Base-by-base conservation (phyloP, 2,329 filamentous ascomycete species). In the Chaetomium strumarium region DNA sequence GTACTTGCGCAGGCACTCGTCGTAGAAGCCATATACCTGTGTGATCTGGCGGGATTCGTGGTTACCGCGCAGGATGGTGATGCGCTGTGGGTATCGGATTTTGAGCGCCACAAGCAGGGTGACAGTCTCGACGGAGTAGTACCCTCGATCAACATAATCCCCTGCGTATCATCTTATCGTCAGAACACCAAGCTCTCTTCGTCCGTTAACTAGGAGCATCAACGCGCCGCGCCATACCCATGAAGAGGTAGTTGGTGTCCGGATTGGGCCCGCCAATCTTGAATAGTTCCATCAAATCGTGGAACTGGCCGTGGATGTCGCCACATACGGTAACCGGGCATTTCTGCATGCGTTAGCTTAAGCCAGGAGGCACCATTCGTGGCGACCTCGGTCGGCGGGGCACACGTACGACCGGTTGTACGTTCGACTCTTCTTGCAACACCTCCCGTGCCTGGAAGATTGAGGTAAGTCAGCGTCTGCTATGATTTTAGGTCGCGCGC, bases 1-100 rank as follows among this genome's bases (percentile, higher is more conserved):
- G 70, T 99, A 99, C 76, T 99, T 99, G 69, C 91, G 88, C 64
- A 97, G 83, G 70, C 93, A 99, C 72, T 99, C 93, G 70, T 97
- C 93, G 76, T 99, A 99, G 76, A 99, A 99, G 58, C 93, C 93
- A 70, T 99, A 99, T 55, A 99, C 93, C 72, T 97, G 92, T 42
- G 93, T 99, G 71, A 99, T 99, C 74, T 99, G 93, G 64, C 93
- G 86, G 59, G 91, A 96, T 75, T 99, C 93, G 80, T 99, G 93
- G 75, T 99, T 99, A 67, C 93, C 93, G 68, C 93, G 91, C 62
- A 99, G 87, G 69, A 99, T 95, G 64, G 93, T 97, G 74, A 99
- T 97, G 73, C 93, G 89, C 72, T 92, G 85, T 57, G 93, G 93
- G 74, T 97, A 96, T 77, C 93, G 86, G 69, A 97, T 96, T 79